Evolutionary conservation across 2,329 filamentous ascomycete genomes (phyloP).

Genomic region (Claviceps cyperi): DNA sequence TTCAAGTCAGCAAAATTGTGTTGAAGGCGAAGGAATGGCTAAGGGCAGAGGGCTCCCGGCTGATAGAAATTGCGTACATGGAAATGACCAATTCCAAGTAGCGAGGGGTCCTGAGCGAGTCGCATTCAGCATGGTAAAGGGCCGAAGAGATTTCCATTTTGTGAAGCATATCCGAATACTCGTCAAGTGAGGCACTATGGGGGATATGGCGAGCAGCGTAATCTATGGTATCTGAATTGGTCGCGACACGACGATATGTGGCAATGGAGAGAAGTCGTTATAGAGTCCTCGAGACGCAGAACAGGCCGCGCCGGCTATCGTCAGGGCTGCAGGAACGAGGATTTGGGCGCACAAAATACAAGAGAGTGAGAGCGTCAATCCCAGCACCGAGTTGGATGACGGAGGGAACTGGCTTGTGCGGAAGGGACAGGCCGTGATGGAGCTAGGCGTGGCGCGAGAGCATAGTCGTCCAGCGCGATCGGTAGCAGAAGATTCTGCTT

Average conservation of each 20-base stretch:
- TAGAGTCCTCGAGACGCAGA: neutral
- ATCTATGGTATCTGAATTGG: neutral
- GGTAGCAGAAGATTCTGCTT: neutral
- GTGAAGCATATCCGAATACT: neutral
- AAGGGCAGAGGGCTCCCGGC: neutral
- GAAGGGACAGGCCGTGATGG: neutral
- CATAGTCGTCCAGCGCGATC: constrained; percentile 2
- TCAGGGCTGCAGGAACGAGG: neutral
- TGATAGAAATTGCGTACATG: constrained; percentile 27
- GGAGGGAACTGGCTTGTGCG: neutral
- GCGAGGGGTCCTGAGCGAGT: constrained; percentile 36
- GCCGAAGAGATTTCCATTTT: neutral
- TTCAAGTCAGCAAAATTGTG: neutral
- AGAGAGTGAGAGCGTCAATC: neutral
- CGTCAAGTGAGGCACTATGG: neutral
- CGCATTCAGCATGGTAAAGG: constrained; percentile 21
- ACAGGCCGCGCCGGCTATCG: neutral
- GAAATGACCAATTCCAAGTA: constrained; percentile 42
- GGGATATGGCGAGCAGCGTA: neutral
- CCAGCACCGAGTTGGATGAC: neutral
- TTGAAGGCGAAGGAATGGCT: neutral
- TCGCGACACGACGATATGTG: neutral
- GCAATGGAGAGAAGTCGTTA: neutral
- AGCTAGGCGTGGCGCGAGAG: neutral
- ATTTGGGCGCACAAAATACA: neutral